phyloP scores from a whole-genome alignment of 1,284 basidiomycete genomes.

The Mycosarcoma mackinlayi region DNA sequence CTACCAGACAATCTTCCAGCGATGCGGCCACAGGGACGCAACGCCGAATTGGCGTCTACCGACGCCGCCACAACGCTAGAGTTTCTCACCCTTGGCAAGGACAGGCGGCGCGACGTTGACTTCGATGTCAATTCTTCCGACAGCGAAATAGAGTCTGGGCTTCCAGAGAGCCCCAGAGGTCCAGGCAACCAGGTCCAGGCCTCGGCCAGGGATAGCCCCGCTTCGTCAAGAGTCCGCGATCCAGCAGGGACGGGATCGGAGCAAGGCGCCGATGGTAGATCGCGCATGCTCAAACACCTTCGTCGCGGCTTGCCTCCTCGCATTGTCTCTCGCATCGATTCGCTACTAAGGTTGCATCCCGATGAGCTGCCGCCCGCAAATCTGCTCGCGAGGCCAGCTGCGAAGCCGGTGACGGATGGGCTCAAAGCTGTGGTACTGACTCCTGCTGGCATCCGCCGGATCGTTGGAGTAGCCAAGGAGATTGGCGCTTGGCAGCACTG shows the following conservation, averaged over 20 bases:
- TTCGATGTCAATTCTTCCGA: conserved; percentile 35
- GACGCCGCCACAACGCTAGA: conserved; percentile 47
- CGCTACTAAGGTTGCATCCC: conserved; percentile 19
- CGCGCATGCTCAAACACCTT: conserved; percentile 43
- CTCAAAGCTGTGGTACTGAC: conserved; percentile 25
- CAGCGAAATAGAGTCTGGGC: conserved; percentile 22
- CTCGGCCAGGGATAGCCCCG: not conserved
- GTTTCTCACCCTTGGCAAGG: conserved; percentile 44
- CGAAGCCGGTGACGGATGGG: conserved; percentile 25
- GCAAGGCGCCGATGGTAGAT: conserved; percentile 9
- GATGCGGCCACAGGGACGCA: conserved; percentile 16
- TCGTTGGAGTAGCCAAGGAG: conserved; percentile 40
- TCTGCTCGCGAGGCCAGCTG: conserved; percentile 25
- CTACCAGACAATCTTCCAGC: conserved; percentile 1
- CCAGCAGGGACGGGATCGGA: not conserved
- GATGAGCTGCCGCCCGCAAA: conserved; percentile 41
- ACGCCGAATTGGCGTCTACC: conserved; percentile 40
- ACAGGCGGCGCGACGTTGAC: conserved; percentile 35
- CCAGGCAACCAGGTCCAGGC: not conserved
- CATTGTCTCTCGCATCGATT: conserved; percentile 29
- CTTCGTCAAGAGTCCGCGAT: conserved; percentile 2
- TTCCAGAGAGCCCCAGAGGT: not conserved
- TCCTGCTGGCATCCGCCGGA: conserved; percentile 17
- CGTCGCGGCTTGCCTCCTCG: conserved; percentile 28
- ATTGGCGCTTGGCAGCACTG: conserved; percentile 55